phyloP scores from a whole-genome alignment of 2,329 filamentous ascomycete genomes.

The Penicillium brevicompactum region DNA sequence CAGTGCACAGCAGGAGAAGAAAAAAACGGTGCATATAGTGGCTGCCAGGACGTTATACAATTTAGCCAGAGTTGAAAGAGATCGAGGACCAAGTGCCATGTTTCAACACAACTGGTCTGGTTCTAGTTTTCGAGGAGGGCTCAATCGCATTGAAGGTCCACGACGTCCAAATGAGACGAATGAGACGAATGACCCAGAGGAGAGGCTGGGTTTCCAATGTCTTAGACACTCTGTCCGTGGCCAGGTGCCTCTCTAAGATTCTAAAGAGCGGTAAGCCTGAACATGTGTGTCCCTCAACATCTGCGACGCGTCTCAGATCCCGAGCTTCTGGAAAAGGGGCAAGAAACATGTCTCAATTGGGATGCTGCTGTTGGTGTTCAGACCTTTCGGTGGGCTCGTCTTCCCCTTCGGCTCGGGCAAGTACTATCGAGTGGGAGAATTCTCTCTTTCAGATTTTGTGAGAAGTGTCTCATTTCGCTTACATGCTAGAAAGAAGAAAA shows the following conservation, averaged over 20 bases:
- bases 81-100: constrained; percentile 5
- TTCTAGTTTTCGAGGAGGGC: constrained; percentile 6
- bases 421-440: not conserved
- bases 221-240: constrained; percentile 19
- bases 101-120: constrained; percentile 2
- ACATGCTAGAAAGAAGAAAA: not conserved
- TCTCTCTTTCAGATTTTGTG: constrained; percentile 1
- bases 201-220: constrained; percentile 21
- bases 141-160: constrained; percentile 4
- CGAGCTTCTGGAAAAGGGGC: constrained; percentile 18
- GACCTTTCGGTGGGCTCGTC: constrained; percentile 2
- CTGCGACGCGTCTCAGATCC: constrained; percentile 4
- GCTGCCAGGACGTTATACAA: constrained; percentile 8
- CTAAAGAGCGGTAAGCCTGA: constrained; percentile 24
- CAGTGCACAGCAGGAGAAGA: constrained; percentile 10
- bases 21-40: constrained; percentile 11
- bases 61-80: not conserved
- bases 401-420: not conserved
- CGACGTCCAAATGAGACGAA: constrained; percentile 11
- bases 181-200: constrained; percentile 12
- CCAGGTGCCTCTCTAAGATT: not conserved
- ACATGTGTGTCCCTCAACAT: constrained; percentile 11
- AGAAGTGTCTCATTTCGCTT: not conserved
- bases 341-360: constrained; percentile 17
- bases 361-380: constrained; percentile 17